phyloP scores from a whole-genome alignment of 164 flowering plant genomes.

The Akebia trifoliata region DNA sequence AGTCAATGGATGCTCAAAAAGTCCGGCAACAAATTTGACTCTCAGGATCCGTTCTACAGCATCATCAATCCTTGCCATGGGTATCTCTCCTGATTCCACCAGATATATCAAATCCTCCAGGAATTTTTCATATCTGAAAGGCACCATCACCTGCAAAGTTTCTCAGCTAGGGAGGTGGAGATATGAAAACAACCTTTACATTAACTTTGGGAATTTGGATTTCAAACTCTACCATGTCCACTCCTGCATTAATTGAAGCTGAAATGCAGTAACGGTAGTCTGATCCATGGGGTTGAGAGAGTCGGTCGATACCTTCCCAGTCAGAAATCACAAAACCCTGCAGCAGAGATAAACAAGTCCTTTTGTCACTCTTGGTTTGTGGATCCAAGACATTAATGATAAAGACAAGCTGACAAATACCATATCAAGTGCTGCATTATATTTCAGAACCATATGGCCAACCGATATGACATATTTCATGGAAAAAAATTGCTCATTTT shows the following conservation, averaged over 20 bases:
- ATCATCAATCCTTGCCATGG: conserved; percentile 70
- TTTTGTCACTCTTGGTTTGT: background rate
- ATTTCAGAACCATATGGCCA: too few relatives aligned
- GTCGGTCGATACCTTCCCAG: conserved; percentile 75
- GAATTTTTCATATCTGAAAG: conserved; percentile 49
- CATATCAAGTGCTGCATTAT: too few relatives aligned
- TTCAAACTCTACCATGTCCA: conserved; percentile 58
- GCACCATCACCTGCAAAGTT: conserved; percentile 78
- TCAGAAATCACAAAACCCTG: conserved; percentile 90
- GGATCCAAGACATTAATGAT: background rate
- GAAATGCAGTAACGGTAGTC: conserved; percentile 53
- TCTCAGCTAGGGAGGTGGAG: background rate
- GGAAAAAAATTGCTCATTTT: conserved; percentile 1
- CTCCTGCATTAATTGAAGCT: conserved; percentile 71
- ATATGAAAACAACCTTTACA: background rate
- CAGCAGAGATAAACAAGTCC: conserved; percentile 17
- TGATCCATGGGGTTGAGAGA: conserved; percentile 53
- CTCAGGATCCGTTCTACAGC: conserved; percentile 82
- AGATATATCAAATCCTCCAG: conserved; percentile 44
- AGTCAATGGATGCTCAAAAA: conserved; percentile 67
- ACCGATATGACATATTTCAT: too few relatives aligned
- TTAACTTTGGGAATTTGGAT: background rate
- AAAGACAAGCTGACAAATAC: too few relatives aligned
- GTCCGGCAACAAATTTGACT: conserved; percentile 73
- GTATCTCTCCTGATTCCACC: conserved; percentile 65